Evolutionary conservation across 2,329 filamentous ascomycete species (phyloP).

Genomic region (Exophiala aquamarina): DNA sequence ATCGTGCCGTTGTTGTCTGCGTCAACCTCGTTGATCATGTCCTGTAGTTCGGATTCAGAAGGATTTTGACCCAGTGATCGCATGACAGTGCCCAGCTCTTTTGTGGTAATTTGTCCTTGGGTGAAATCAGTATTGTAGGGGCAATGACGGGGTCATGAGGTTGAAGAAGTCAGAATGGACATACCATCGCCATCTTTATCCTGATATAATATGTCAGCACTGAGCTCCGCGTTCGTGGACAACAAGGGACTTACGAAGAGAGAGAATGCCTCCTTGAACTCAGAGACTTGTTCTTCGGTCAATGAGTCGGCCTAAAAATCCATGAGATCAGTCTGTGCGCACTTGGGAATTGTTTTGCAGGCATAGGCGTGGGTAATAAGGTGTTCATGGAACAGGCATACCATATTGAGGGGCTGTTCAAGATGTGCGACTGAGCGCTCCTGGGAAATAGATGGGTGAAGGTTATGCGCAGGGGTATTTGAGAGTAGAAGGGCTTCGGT

Average conservation of each 20-base stretch:
- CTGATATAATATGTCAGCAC: conserved; percentile 46
- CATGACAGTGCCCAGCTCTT: conserved; percentile 88
- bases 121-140: not conserved
- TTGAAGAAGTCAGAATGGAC: conserved; percentile 39
- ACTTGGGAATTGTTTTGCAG: conserved; percentile 10
- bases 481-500: not conserved
- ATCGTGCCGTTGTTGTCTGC: conserved; percentile 92
- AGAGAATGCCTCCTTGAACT: conserved; percentile 99
- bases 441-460: not conserved
- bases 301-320: conserved; percentile 82
- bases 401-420: conserved; percentile 11
- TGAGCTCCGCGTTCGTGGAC: not conserved
- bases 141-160: not conserved
- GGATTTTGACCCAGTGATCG: conserved; percentile 87
- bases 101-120: conserved; percentile 87
- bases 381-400: conserved; percentile 8
- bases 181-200: conserved; percentile 91
- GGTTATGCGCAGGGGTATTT: not conserved
- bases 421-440: not conserved
- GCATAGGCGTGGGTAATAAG: conserved; percentile 7
- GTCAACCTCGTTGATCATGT: conserved; percentile 94
- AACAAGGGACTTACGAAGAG: conserved; percentile 81
- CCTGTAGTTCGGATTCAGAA: conserved; percentile 84
- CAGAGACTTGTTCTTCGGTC: conserved; percentile 99
- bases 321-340: conserved; percentile 10